Percentiles rank a stretch among this genome's conserved stretches.
Conservation (phyloP, 768 basidiomycete species). For the Hypholoma fasciculare region DNA sequence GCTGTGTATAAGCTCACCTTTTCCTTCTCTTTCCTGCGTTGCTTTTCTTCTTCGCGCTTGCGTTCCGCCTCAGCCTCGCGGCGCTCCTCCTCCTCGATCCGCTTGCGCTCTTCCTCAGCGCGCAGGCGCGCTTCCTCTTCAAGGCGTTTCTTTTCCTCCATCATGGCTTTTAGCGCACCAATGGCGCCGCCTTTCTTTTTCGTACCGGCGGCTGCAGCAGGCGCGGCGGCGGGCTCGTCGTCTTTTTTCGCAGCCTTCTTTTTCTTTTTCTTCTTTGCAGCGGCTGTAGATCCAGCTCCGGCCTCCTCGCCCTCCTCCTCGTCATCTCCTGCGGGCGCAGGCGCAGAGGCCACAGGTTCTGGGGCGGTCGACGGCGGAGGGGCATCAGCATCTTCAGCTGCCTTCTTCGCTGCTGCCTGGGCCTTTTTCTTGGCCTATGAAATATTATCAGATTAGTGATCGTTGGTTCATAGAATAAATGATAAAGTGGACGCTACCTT, state of each 20-base stretch:
- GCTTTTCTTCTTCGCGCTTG: constrained; percentile 81
- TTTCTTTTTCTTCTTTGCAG: constrained; percentile 86
- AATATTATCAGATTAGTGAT: constrained; percentile 5
- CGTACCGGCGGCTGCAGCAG: constrained; percentile 39
- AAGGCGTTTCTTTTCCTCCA: constrained; percentile 88
- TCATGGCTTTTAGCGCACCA: constrained; percentile 81
- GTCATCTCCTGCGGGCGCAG: constrained; percentile 48
- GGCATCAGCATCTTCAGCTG: constrained; percentile 28
- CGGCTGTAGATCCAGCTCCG: constrained; percentile 48
- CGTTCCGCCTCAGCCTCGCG: constrained; percentile 73
- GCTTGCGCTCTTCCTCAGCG: constrained; percentile 76
- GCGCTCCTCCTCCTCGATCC: constrained; percentile 90
- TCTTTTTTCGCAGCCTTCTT: constrained; percentile 76
- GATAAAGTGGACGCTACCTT: constrained; percentile 54
- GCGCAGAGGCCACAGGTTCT: constrained; percentile 29
- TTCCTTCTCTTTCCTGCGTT: constrained; percentile 84
- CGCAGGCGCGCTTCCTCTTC: constrained; percentile 78
- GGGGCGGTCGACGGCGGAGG: constrained; percentile 24
- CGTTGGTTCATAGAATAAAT: constrained; percentile 3
- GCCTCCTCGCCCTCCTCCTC: constrained; percentile 67
- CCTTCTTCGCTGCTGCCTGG: constrained; percentile 85
- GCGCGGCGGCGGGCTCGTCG: constrained; percentile 45
- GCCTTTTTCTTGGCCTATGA: constrained; percentile 91
- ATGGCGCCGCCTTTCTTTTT: constrained; percentile 82
- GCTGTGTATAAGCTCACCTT: constrained; percentile 49